Evolutionary conservation across 495 filamentous ascomycete genomes (phyloP), one percentile per base, ranked within the genome.

Genomic region (Lichenothelia convexa): DNA sequence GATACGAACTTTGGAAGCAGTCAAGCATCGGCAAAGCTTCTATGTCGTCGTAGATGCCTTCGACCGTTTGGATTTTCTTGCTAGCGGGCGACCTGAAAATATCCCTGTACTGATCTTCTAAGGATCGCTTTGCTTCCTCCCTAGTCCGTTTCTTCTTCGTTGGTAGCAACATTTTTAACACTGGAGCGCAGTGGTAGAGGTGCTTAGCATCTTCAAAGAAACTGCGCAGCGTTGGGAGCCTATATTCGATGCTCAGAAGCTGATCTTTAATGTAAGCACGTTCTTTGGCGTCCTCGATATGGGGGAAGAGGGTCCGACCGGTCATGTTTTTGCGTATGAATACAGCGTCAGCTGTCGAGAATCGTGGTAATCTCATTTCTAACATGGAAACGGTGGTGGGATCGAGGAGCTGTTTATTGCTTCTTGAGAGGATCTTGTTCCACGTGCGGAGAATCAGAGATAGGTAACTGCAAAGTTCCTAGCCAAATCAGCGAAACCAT

Each of bases 191-290:
- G 18, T 45, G 46, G 30, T 53, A 45, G 5, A 57, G 39, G 35
- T 53, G 51, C 40, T 57, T 57, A 9, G 39, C 44, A 32, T 57
- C 41, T 44, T 54, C 43, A 15, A 54, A 42, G 35, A 55, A 57
- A 3, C 35, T 49, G 20, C 42, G 32, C 18, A 57, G 35, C 9
- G 47, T 50, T 20, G 40, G 45, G 18, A 57, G 53, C 11, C 54
- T 35, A 30, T 41, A 21, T 11, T 38, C 23, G 26, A 47, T 45
- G 4, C 8, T 9, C 24, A 27, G 17, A 6, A 38, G 8, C 12
- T 30, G 23, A 16, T 39, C 12, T 19, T 37, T 21, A 8, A 42
- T 5, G 24, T 6, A 30, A 21, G 3, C 11, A 12, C 23, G 13
- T 35, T 18, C 5, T 4, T 4, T 13, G 20, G 13, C 13, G 20